Conservation (phyloP, 2,329 filamentous ascomycete genomes). For the Immersiporthe knoxdaviesiana region DNA sequence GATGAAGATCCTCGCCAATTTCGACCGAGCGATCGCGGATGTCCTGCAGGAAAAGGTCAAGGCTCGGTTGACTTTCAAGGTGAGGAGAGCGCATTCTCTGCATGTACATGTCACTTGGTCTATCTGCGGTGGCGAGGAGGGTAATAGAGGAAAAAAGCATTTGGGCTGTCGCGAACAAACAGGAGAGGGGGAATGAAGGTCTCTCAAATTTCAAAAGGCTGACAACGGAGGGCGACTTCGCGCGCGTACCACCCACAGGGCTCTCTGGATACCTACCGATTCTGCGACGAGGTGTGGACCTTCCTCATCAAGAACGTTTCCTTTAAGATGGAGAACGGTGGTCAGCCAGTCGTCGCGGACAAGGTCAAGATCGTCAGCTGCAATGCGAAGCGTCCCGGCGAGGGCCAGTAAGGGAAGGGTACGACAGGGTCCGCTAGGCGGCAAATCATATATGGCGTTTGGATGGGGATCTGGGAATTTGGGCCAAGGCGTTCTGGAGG, state of each 20-base stretch:
- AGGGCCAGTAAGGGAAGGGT: conserved; percentile 37
- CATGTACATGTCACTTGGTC: background rate
- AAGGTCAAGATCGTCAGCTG: conserved; percentile 99
- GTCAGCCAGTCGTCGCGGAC: conserved; percentile 75
- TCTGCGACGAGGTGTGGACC: conserved; percentile 99
- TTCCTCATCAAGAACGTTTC: conserved; percentile 98
- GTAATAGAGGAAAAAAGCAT: background rate
- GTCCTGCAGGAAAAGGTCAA: conserved; percentile 92
- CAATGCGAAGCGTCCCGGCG: conserved; percentile 75
- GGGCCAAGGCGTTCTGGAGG: conserved; percentile 4
- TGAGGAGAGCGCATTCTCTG: conserved; percentile 46
- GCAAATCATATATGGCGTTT: conserved; percentile 9
- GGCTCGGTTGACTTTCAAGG: conserved; percentile 91
- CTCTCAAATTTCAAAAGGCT: conserved; percentile 8
- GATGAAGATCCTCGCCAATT: conserved; percentile 97
- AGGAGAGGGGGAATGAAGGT: background rate
- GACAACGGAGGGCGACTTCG: conserved; percentile 16
- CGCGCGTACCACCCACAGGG: conserved; percentile 60
- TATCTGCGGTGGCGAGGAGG: background rate
- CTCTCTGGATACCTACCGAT: conserved; percentile 95
- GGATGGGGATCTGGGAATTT: background rate
- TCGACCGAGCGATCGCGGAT: conserved; percentile 91
- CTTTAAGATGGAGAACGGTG: conserved; percentile 92
- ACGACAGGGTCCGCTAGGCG: background rate
- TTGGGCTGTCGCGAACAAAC: background rate